Conservation (phyloP, 2,329 filamentous ascomycete genomes). For the Hypoxylon rubiginosum region DNA sequence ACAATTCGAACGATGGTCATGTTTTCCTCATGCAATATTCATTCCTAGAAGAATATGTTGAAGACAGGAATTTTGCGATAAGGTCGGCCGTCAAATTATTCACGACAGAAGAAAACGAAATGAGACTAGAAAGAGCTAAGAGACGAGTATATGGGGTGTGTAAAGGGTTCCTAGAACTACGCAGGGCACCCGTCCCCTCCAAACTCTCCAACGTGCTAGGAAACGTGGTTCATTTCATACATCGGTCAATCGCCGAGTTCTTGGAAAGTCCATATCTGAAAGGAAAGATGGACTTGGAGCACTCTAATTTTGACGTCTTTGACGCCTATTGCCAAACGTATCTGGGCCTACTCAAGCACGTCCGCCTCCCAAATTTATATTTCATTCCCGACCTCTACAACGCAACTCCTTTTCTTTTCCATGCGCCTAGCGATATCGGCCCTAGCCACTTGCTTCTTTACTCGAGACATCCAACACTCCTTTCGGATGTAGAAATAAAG, state of each 20-base stretch:
- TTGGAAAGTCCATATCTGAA: constrained; percentile 23
- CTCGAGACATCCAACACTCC: not conserved
- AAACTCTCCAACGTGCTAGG: not conserved
- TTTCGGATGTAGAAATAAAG: constrained; percentile 1
- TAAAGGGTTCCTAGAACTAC: constrained; percentile 26
- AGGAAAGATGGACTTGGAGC: constrained; percentile 1
- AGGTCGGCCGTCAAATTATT: not conserved
- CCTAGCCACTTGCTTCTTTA: too few species aligned
- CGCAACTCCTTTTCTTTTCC: too few species aligned
- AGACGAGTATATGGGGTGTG: constrained; percentile 30
- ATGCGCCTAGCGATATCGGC: too few species aligned
- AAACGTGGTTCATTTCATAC: constrained; percentile 23
- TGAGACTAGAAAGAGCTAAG: constrained; percentile 9
- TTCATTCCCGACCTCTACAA: too few species aligned
- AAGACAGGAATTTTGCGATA: constrained; percentile 22
- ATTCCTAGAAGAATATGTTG: constrained; percentile 26
- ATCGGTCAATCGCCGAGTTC: constrained; percentile 30
- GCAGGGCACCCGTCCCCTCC: not conserved
- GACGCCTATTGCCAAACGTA: constrained; percentile 31
- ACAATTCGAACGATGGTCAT: not conserved
- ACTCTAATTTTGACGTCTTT: constrained; percentile 15
- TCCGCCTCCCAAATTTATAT: constrained; percentile 9
- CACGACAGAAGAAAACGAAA: constrained; percentile 11
- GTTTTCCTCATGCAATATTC: constrained; percentile 24
- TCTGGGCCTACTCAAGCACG: constrained; percentile 12